Percentiles rank a stretch among this genome's conserved stretches.
These are phyloP conservation scores for Phytophthora nicotianae DNA, from an alignment of 352 stramenopile species.

Conservation along the genomic window DNA sequence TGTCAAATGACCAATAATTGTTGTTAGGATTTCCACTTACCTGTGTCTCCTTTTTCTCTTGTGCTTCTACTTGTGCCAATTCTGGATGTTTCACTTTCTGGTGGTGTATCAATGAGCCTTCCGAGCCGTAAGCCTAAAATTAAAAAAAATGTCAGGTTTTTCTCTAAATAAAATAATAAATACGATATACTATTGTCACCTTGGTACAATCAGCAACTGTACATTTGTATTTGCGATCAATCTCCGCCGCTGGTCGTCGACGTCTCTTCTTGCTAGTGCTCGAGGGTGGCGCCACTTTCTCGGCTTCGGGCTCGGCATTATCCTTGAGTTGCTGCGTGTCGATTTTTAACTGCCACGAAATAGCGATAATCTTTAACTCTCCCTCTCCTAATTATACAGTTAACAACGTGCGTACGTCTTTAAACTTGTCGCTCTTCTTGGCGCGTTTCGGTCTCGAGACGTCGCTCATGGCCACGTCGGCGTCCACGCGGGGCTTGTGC, in stretches of 20 bases:
- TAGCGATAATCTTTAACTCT: constrained; percentile 1
- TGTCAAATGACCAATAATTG: neutral
- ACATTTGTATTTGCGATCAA: constrained; percentile 82
- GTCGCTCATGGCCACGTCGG: constrained; percentile 30
- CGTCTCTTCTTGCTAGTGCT: constrained; percentile 76
- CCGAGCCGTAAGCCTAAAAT: constrained; percentile 76
- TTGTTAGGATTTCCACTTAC: constrained; percentile 14
- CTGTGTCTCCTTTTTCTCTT: constrained; percentile 42
- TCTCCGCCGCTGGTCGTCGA: constrained; percentile 73
- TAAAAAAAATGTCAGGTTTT: constrained; percentile 5
- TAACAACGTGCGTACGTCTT: constrained; percentile 45
- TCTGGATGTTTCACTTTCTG: constrained; percentile 78
- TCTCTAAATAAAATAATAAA: constrained; percentile 5
- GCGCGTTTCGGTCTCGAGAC: neutral
- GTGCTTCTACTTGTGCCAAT: constrained; percentile 32
- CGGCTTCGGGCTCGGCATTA: constrained; percentile 21
- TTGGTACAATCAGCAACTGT: constrained; percentile 43
- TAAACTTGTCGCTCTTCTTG: constrained; percentile 45
- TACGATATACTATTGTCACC: constrained; percentile 39
- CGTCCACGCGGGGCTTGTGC: constrained; percentile 11
- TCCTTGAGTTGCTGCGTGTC: constrained; percentile 48
- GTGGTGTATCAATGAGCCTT: constrained; percentile 82
- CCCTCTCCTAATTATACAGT: constrained; percentile 3
- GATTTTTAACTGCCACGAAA: constrained; percentile 52
- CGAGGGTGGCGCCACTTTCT: constrained; percentile 32